These are phyloP conservation scores for Rubus parviflorus DNA, from an alignment of 306 rosid genomes.

Conservation along the genomic window DNA sequence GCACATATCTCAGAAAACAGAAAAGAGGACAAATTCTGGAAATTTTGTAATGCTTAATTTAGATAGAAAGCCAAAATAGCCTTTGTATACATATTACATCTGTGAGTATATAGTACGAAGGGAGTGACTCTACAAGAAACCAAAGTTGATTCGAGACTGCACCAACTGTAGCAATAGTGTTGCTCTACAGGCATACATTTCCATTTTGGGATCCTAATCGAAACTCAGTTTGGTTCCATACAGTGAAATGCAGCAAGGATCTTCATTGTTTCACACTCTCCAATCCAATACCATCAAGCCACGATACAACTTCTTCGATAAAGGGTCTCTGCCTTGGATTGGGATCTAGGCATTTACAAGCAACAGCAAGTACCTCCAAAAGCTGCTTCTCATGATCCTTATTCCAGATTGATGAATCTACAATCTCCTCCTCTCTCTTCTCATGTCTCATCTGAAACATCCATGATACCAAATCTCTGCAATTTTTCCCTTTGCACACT, in stretches of 20 bases:
- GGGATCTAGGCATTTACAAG: constrained; percentile 65
- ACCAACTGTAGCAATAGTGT: constrained; percentile 30
- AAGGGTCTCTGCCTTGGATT: constrained; percentile 77
- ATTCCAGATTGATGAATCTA: constrained; percentile 61
- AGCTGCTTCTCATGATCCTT: constrained; percentile 61
- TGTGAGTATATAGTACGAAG: constrained; percentile 30
- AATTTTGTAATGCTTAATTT: constrained; percentile 24
- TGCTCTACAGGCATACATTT: constrained; percentile 42
- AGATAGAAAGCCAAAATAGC: constrained; percentile 30
- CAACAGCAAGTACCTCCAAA: constrained; percentile 54
- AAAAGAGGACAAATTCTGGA: neutral
- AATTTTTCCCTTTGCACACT: constrained; percentile 67
- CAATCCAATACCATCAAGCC: constrained; percentile 64
- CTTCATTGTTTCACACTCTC: constrained; percentile 35
- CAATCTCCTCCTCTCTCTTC: constrained; percentile 57
- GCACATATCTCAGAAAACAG: neutral
- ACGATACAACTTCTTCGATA: constrained; percentile 61
- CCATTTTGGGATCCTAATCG: constrained; percentile 28
- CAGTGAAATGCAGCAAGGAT: constrained; percentile 16
- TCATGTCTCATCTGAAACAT: constrained; percentile 68
- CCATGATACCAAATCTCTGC: constrained; percentile 72
- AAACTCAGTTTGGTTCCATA: constrained; percentile 23
- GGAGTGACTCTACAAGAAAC: constrained; percentile 17
- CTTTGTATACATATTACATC: constrained; percentile 43
- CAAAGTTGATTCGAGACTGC: constrained; percentile 27